These are phyloP conservation scores for Abrus precatorius DNA, from an alignment of 306 rosid genomes.

Conservation along the genomic window DNA sequence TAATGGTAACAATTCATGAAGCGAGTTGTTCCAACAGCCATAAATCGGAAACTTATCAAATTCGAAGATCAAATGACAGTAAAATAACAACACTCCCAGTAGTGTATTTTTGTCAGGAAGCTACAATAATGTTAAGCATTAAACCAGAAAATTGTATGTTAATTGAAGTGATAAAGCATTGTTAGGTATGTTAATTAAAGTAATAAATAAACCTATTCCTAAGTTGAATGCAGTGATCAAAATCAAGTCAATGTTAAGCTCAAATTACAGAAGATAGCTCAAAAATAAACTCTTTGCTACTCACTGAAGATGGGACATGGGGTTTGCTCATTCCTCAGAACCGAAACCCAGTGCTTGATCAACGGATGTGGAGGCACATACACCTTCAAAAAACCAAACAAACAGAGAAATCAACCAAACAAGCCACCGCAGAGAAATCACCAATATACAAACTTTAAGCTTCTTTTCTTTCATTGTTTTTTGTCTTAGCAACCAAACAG, in stretches of 20 bases:
- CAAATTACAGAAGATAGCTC: conserved; percentile 11
- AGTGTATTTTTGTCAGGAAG: not conserved
- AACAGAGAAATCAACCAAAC: conserved; percentile 13
- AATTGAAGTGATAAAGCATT: not conserved
- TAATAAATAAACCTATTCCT: conserved; percentile 5
- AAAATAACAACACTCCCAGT: conserved; percentile 16
- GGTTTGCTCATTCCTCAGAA: conserved; percentile 90
- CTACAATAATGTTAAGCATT: not conserved
- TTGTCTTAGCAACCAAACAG: conserved; percentile 1
- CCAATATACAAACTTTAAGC: not conserved
- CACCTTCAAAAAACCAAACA: conserved; percentile 63
- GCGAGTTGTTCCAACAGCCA: not conserved
- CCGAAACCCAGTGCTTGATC: conserved; percentile 98
- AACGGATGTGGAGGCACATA: conserved; percentile 92
- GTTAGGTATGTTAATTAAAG: not conserved
- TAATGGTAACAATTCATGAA: not conserved
- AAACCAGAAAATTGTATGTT: not conserved
- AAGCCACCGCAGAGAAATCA: not conserved
- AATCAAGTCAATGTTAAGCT: conserved; percentile 11
- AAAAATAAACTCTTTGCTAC: conserved; percentile 42
- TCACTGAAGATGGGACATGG: conserved; percentile 88
- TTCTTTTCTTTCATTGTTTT: not conserved
- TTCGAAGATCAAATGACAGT: conserved; percentile 28
- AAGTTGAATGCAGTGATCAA: not conserved
- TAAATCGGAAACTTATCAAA: conserved; percentile 1